Percentiles rank a stretch among this genome's conserved stretches.
phyloP scores from a whole-genome alignment of 2,329 filamentous ascomycete species.

The Arthrobotrys conoides region DNA sequence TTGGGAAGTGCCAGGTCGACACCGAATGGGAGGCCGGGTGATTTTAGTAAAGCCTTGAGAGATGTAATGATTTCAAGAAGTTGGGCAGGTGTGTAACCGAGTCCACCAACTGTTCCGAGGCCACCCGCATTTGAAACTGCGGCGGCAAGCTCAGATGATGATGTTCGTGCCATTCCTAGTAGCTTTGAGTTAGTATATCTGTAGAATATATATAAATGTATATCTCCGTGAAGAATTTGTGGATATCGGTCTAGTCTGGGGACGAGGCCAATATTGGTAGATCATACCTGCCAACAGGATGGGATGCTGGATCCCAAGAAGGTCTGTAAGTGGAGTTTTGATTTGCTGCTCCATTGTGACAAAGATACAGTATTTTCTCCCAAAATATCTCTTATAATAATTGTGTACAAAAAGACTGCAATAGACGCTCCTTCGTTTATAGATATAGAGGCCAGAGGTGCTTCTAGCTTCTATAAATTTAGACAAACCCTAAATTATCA shows the following conservation, averaged over 20 bases:
- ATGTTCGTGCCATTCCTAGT: conserved; percentile 82
- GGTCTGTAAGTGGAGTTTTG: conserved; percentile 81
- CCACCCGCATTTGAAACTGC: conserved; percentile 91
- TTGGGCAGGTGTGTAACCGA: conserved; percentile 80
- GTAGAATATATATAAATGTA: not conserved
- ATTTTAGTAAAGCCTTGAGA: conserved; percentile 80
- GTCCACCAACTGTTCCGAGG: conserved; percentile 80
- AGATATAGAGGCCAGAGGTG: not conserved
- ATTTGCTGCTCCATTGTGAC: conserved; percentile 68
- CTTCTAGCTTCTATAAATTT: not conserved
- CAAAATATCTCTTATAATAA: too few relatives aligned
- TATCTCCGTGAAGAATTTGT: not conserved
- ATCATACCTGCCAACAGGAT: conserved; percentile 82
- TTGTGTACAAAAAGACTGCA: too few relatives aligned
- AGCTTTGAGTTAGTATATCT: not conserved
- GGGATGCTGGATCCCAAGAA: conserved; percentile 88
- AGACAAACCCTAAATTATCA: not conserved
- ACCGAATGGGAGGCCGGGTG: conserved; percentile 83
- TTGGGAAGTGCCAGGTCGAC: conserved; percentile 93
- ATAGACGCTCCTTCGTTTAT: too few relatives aligned
- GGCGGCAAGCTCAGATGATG: conserved; percentile 82
- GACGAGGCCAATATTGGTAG: too few relatives aligned
- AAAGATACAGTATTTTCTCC: not conserved
- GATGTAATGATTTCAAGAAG: conserved; percentile 86
- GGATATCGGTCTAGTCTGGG: not conserved